A percentile compares a stretch with the other conserved stretches of the same genome.
Conservation (phyloP, 2,329 filamentous ascomycete species). For the Oidium heveae region DNA sequence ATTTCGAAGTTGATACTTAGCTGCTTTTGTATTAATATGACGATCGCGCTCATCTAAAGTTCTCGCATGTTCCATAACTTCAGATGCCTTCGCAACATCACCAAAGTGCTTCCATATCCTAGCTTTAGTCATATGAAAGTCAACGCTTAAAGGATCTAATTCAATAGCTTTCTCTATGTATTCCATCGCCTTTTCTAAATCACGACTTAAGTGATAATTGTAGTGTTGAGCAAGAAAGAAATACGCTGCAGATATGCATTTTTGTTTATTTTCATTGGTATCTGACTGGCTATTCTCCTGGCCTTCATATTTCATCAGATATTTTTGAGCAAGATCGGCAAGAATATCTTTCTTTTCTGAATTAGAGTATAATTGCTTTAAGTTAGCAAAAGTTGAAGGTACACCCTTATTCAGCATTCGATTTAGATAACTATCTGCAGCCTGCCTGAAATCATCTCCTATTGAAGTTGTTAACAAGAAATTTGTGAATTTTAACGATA, state of each 20-base stretch:
- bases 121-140: slow-evolving; percentile 87
- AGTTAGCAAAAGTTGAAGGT: slow-evolving; percentile 85
- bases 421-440: slow-evolving; percentile 55
- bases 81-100: slow-evolving; percentile 52
- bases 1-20: slow-evolving; percentile 88
- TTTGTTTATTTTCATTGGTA: slow-evolving; percentile 22
- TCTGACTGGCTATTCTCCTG: slow-evolving; percentile 18
- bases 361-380: slow-evolving; percentile 78
- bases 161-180: slow-evolving; percentile 68
- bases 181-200: slow-evolving; percentile 56
- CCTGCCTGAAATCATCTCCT: slow-evolving; percentile 57
- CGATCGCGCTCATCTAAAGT: slow-evolving; percentile 71
- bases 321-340: slow-evolving; percentile 51
- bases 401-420: slow-evolving; percentile 80
- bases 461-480: slow-evolving; percentile 6
- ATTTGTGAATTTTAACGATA: not conserved
- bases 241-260: slow-evolving; percentile 53
- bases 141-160: slow-evolving; percentile 55
- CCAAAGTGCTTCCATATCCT: slow-evolving; percentile 83
- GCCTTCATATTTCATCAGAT: slow-evolving; percentile 33
- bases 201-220: slow-evolving; percentile 70
- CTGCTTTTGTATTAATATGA: slow-evolving; percentile 95
- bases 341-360: slow-evolving; percentile 52
- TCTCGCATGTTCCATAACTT: slow-evolving; percentile 71
- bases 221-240: slow-evolving; percentile 96